Evolutionary conservation across 2,329 filamentous ascomycete species (phyloP), one percentile per base, ranked within the genome.

Genomic region (Beauveria sp.): DNA sequence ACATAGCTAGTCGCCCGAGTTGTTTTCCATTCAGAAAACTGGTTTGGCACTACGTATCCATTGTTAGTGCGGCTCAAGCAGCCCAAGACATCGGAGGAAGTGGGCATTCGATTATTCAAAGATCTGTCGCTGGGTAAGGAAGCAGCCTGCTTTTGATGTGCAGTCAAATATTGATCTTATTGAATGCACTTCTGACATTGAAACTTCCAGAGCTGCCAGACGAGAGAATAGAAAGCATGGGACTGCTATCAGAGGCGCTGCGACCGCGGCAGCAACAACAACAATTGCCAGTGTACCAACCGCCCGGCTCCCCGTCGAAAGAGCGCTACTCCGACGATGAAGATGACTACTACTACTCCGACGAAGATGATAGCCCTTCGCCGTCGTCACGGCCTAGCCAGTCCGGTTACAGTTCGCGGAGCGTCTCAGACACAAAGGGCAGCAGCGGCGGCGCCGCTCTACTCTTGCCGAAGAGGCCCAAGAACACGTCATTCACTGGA

Each of bases 391-490:
- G 50, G 20, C 40, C 28, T 8, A 78, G 43, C 76, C 82, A 54
- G 70, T 79, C 59, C 76, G 79, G 67, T 73, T 79, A 63, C 62
- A 80, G 80, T 65, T 89, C 88, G 6, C 81, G 85, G 62, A 77
- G 79, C 48, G 78, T 75, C 20, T 81, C 80, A 2, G 76, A 75
- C 18, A 77, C 77, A 12, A 70, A 74, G 10, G 73, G 76, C 61
- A 70, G 77, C 8, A 40, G 18, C 31, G n/a, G 28, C 28, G 28
- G 45, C 43, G 43, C 24, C 20, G 53, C 43, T 7, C 72, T 79
- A 40, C 80, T 83, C 70, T 69, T 79, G 45, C 74, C 77, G 3
- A 79, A 75, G 57, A 73, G 73, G 64, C 68, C 65, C 46, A 34
- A 64, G 34, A 46, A 58, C 20, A 65, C 63, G 28, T 65, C 63